These are phyloP conservation scores for Apiospora malaysiana DNA, from an alignment of 2,329 filamentous ascomycete species.

Conservation along the genomic window DNA sequence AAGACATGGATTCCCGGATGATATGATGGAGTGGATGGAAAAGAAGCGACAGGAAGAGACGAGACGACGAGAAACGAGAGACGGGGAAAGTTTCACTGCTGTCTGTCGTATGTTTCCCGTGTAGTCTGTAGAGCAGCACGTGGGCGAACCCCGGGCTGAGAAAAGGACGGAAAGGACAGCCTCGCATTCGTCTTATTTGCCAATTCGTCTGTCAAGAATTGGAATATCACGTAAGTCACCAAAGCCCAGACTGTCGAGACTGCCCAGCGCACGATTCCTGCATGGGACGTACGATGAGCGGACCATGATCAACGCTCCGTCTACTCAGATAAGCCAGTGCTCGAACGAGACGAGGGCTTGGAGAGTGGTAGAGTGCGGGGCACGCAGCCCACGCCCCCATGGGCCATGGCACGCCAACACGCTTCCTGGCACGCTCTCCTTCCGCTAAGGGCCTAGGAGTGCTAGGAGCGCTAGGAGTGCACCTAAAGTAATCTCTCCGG, in stretches of 20 bases:
- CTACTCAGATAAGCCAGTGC: constrained; percentile 6
- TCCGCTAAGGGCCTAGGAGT: background rate
- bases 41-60: background rate
- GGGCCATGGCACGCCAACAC: background rate
- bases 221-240: no score
- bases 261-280: constrained; percentile 4
- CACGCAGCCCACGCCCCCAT: background rate
- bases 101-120: background rate
- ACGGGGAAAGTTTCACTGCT: background rate
- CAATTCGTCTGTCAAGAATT: background rate
- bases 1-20: background rate
- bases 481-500: background rate
- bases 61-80: background rate
- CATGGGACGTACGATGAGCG: constrained; percentile 15
- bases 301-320: background rate
- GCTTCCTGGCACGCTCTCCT: background rate
- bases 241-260: no score
- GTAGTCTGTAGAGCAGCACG: background rate
- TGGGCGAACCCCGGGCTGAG: background rate
- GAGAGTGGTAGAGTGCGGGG: background rate
- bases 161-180: background rate
- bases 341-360: background rate
- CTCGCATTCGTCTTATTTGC: background rate
- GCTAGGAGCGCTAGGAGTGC: background rate
- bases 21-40: background rate